These are phyloP conservation scores for Penicilliopsis zonata DNA, from an alignment of 495 filamentous ascomycete species.

Conservation along the genomic window DNA sequence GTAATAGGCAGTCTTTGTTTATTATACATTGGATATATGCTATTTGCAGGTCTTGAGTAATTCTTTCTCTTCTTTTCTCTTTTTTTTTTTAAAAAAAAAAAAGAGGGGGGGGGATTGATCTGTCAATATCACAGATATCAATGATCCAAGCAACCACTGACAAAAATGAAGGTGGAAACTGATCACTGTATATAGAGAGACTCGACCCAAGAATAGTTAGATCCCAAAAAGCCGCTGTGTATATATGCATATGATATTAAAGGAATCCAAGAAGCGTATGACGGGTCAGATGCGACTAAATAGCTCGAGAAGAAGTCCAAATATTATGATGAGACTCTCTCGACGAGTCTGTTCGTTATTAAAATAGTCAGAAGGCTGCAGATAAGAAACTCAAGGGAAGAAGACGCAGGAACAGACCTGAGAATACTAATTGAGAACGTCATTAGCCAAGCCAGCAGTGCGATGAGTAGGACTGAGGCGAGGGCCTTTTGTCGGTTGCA, in stretches of 20 bases:
- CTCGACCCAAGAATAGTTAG: neutral
- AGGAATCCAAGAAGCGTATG: neutral
- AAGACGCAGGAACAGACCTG: slow-evolving; percentile 41
- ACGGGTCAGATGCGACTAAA: neutral
- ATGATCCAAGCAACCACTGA: no score
- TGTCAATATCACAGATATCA: neutral
- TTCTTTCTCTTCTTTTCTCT: neutral
- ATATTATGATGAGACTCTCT: slow-evolving; percentile 59
- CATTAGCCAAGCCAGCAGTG: slow-evolving; percentile 75
- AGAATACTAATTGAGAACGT: slow-evolving; percentile 86
- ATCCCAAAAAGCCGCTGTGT: neutral
- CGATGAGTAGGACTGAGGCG: slow-evolving; percentile 68
- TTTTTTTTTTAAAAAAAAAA: slow-evolving; percentile 1
- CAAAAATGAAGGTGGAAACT: no score
- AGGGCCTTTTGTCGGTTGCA: slow-evolving; percentile 65
- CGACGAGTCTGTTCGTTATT: slow-evolving; percentile 42
- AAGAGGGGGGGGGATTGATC: no score
- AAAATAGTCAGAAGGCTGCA: slow-evolving; percentile 4
- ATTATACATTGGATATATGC: no score
- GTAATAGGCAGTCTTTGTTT: no score
- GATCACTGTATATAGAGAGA: no score
- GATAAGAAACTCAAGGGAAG: neutral
- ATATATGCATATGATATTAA: neutral
- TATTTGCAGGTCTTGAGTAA: no score
- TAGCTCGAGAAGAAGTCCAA: no score